Conservation (phyloP, 768 basidiomycete species). For the Rhodocollybia butyracea region DNA sequence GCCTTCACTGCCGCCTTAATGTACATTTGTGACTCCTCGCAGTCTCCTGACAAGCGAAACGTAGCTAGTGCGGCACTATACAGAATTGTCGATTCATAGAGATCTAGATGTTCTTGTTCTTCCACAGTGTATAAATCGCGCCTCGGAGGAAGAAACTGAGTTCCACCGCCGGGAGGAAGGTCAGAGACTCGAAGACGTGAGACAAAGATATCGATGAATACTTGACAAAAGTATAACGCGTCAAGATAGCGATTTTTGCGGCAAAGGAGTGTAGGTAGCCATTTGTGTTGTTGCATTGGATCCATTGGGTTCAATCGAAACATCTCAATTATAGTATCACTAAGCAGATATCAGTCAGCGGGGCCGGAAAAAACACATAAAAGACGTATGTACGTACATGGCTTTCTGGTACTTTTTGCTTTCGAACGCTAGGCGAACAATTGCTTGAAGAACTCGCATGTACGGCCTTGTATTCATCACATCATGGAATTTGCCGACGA, state of each 20-base stretch:
- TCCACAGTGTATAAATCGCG: slow-evolving; percentile 15
- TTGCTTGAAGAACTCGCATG: slow-evolving; percentile 40
- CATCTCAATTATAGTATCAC: slow-evolving; percentile 36
- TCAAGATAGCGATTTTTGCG: slow-evolving; percentile 29
- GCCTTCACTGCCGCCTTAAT: slow-evolving; percentile 29
- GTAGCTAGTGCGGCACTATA: slow-evolving; percentile 41
- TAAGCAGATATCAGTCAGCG: slow-evolving; percentile 12
- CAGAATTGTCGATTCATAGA: slow-evolving; percentile 15
- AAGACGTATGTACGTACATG: background rate
- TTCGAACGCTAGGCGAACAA: slow-evolving; percentile 32
- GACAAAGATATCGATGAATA: slow-evolving; percentile 17
- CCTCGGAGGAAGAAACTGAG: slow-evolving; percentile 23
- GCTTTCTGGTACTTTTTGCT: slow-evolving; percentile 13
- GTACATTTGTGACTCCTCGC: slow-evolving; percentile 34
- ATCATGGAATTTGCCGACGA: slow-evolving; percentile 34
- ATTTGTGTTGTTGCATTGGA: slow-evolving; percentile 33
- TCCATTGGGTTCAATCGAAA: slow-evolving; percentile 41
- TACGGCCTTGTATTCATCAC: slow-evolving; percentile 40
- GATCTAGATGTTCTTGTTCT: slow-evolving; percentile 11
- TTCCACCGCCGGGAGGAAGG: slow-evolving; percentile 21
- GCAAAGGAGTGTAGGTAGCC: slow-evolving; percentile 36
- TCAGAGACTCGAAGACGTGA: background rate
- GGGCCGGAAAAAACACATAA: background rate
- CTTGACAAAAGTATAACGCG: slow-evolving; percentile 39
- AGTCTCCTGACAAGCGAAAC: slow-evolving; percentile 39